A percentile compares a stretch with the other conserved stretches of the same genome.
phyloP scores from a whole-genome alignment of 352 stramenopile species.

The Phytophthora ohioensis region DNA sequence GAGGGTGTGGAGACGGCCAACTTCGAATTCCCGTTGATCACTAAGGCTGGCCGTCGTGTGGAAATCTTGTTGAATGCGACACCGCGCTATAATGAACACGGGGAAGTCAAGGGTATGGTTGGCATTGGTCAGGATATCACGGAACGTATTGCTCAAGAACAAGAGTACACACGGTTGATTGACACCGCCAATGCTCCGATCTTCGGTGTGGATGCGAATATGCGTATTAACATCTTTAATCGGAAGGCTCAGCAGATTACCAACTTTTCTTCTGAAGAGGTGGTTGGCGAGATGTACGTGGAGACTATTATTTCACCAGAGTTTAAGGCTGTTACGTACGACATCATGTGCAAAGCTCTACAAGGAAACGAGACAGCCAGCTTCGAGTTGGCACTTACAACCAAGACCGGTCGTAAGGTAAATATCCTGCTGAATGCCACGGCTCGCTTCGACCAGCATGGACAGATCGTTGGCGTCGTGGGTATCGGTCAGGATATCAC shows the following conservation, averaged over 20 bases:
- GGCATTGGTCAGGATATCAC: too few species aligned
- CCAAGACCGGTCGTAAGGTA: slow-evolving; percentile 36
- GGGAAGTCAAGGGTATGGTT: too few species aligned
- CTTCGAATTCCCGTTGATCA: slow-evolving; percentile 13
- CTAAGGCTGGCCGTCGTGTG: too few species aligned
- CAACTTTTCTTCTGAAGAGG: slow-evolving; percentile 51
- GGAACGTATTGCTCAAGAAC: too few species aligned
- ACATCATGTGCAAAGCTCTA: slow-evolving; percentile 39
- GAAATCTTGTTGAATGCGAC: too few species aligned
- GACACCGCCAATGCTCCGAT: slow-evolving; percentile 79
- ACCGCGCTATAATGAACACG: too few species aligned
- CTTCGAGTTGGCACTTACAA: slow-evolving; percentile 46
- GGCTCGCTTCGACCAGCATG: slow-evolving; percentile 56
- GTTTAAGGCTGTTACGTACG: slow-evolving; percentile 3
- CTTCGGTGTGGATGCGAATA: slow-evolving; percentile 63
- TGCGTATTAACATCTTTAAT: slow-evolving; percentile 90
- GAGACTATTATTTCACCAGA: slow-evolving; percentile 21
- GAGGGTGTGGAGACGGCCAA: too few species aligned
- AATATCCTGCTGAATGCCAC: slow-evolving; percentile 40
- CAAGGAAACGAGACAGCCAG: slow-evolving; percentile 50
- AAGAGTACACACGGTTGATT: slow-evolving; percentile 64
- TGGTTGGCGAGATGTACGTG: slow-evolving; percentile 15
- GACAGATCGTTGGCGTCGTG: slow-evolving; percentile 53
- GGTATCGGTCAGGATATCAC: slow-evolving; percentile 43
- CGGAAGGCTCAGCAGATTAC: slow-evolving; percentile 62